These are phyloP conservation scores for Penicillium sp. DNA, from an alignment of 2,329 filamentous ascomycete genomes.

Conservation along the genomic window DNA sequence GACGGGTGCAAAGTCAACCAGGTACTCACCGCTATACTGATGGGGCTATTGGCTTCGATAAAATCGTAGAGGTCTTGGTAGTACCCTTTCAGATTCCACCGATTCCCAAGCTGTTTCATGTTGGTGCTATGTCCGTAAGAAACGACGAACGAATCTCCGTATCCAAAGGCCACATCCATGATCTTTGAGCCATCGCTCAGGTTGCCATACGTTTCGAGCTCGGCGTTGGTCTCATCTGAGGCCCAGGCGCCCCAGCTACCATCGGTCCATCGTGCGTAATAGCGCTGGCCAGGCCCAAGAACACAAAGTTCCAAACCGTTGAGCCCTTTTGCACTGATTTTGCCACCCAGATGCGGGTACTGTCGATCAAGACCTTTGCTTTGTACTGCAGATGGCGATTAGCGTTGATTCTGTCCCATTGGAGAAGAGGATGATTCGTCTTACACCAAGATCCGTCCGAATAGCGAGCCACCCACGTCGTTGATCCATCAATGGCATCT, in stretches of 20 bases:
- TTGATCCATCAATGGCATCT: not conserved
- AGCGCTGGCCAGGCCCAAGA: not conserved
- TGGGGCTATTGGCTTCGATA: not conserved
- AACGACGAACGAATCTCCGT: conserved; percentile 1
- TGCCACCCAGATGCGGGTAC: not conserved
- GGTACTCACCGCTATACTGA: conserved; percentile 2
- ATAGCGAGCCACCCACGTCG: conserved; percentile 2
- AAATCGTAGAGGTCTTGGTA: not conserved
- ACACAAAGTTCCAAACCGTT: conserved; percentile 1
- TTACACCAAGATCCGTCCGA: conserved; percentile 1
- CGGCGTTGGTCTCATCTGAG: not conserved
- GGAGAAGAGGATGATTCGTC: too few species aligned
- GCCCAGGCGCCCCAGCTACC: not conserved
- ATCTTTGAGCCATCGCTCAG: not conserved
- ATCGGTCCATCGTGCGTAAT: conserved; percentile 2
- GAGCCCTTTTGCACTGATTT: not conserved
- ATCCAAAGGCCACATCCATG: conserved; percentile 1
- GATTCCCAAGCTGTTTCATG: not conserved
- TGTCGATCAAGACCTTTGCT: not conserved
- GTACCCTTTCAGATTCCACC: not conserved
- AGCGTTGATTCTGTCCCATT: not conserved
- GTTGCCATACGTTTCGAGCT: not conserved
- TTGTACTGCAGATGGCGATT: too few species aligned
- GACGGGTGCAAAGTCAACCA: not conserved
- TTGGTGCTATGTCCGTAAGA: not conserved